A percentile compares a stretch with the other conserved stretches of the same genome.
phyloP scores from a whole-genome alignment of 2,329 filamentous ascomycete genomes.

The Chaetomiaceae sp. region DNA sequence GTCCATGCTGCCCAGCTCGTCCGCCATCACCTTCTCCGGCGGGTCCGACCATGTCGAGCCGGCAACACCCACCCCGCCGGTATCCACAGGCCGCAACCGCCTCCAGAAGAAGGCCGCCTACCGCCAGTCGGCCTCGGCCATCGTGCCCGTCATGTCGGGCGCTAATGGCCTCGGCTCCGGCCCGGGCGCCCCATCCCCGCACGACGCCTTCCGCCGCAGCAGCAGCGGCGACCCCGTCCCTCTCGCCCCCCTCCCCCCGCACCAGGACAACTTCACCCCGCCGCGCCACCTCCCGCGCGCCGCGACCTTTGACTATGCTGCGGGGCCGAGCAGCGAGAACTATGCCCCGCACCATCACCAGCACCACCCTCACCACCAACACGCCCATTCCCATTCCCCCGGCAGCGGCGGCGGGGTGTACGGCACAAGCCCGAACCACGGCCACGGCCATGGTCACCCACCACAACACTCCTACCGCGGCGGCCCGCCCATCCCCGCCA shows the following conservation, averaged over 20 bases:
- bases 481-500: conserved; percentile 62
- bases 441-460: not conserved
- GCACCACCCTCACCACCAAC: not conserved
- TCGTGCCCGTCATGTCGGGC: conserved; percentile 31
- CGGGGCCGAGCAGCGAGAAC: conserved; percentile 38
- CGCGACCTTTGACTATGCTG: conserved; percentile 45
- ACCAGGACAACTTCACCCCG: conserved; percentile 43
- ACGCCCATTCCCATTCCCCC: not conserved
- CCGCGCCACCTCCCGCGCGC: conserved; percentile 40
- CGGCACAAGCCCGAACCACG: conserved; percentile 25
- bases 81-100: conserved; percentile 44
- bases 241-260: conserved; percentile 46
- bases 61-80: conserved; percentile 24
- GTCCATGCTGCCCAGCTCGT: conserved; percentile 36
- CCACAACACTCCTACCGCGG: not conserved
- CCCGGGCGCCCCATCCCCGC: too few species aligned
- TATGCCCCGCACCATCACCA: conserved; percentile 28
- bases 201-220: conserved; percentile 19
- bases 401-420: conserved; percentile 15
- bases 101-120: conserved; percentile 56
- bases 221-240: conserved; percentile 33
- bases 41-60: conserved; percentile 32
- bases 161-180: conserved; percentile 30
- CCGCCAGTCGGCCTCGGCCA: conserved; percentile 32
- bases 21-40: conserved; percentile 27